A percentile compares a stretch with the other conserved stretches of the same genome.
Conservation (phyloP, 306 rosid species). For the Vicia villosa region DNA sequence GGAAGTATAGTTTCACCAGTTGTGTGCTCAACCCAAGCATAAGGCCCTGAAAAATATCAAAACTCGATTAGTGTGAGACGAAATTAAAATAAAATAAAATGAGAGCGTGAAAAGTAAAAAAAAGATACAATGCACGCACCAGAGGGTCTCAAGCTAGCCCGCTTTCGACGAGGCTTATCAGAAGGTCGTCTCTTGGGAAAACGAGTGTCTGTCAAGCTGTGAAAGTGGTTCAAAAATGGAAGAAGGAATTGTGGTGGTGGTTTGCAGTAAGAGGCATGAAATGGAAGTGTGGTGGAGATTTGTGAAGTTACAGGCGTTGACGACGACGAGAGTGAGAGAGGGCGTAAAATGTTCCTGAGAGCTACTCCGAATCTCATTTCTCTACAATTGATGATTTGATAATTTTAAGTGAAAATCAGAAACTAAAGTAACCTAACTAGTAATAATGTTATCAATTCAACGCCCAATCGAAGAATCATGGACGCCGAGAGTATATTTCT, state of each 20-base stretch:
- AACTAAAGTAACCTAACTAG: no score
- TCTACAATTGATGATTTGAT: background rate
- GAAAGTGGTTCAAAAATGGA: conserved; percentile 51
- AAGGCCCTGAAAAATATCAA: conserved; percentile 60
- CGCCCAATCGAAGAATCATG: no score
- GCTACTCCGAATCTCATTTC: conserved; percentile 69
- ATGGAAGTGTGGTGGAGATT: conserved; percentile 16
- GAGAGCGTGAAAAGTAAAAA: background rate
- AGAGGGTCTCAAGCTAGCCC: conserved; percentile 72
- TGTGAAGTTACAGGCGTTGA: conserved; percentile 37
- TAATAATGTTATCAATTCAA: no score
- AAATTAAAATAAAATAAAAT: background rate
- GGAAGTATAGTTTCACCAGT: conserved; percentile 77
- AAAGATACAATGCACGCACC: conserved; percentile 39
- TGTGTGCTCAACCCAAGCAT: conserved; percentile 70
- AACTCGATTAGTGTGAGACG: background rate
- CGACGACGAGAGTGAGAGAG: conserved; percentile 43
- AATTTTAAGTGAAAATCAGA: no score
- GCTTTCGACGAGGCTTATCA: conserved; percentile 69
- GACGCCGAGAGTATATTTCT: no score
- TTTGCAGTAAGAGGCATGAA: conserved; percentile 32
- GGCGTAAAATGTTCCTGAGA: conserved; percentile 55
- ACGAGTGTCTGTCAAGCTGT: conserved; percentile 84
- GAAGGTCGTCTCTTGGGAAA: conserved; percentile 79
- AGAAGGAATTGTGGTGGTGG: conserved; percentile 54